phyloP scores from a whole-genome alignment of 371 early-diverging fungal species.

The Smittium culicis region DNA sequence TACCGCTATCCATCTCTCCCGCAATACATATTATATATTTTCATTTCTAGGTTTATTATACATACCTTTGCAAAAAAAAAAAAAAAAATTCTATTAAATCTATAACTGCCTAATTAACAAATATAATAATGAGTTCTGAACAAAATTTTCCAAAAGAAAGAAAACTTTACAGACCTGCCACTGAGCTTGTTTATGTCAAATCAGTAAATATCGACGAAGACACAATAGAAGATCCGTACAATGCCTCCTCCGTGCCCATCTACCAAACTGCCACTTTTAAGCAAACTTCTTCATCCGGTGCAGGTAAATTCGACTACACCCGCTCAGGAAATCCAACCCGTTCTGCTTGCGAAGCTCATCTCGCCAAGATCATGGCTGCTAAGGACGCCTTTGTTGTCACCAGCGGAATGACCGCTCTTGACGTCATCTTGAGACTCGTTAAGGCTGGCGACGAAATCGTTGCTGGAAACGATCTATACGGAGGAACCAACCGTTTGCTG shows the following conservation, averaged over 20 bases:
- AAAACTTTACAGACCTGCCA: conserved; percentile 53
- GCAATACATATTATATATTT: no score
- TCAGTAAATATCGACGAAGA: conserved; percentile 35
- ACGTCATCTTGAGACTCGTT: conserved; percentile 67
- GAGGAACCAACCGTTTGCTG: conserved; percentile 91
- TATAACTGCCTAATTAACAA: no score
- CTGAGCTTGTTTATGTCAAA: conserved; percentile 75
- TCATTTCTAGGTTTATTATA: no score
- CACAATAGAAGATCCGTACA: conserved; percentile 60
- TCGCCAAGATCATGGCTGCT: conserved; percentile 80
- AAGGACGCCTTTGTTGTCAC: conserved; percentile 82
- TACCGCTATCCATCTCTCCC: no score
- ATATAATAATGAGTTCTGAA: no score
- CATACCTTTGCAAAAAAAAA: no score
- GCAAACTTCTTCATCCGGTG: conserved; percentile 57
- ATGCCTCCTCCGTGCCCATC: conserved; percentile 82
- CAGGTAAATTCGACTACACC: conserved; percentile 91
- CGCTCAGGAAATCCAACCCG: conserved; percentile 91
- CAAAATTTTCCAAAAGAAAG: no score
- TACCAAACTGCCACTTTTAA: conserved; percentile 96
- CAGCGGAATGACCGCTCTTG: conserved; percentile 82
- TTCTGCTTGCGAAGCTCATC: conserved; percentile 70
- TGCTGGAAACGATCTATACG: conserved; percentile 88
- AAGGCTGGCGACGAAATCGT: conserved; percentile 68
- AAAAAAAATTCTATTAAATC: no score